Percentiles rank a stretch among this genome's conserved stretches.
Conservation (phyloP, 1,284 basidiomycete genomes). For the Boletus hoseneyae region DNA sequence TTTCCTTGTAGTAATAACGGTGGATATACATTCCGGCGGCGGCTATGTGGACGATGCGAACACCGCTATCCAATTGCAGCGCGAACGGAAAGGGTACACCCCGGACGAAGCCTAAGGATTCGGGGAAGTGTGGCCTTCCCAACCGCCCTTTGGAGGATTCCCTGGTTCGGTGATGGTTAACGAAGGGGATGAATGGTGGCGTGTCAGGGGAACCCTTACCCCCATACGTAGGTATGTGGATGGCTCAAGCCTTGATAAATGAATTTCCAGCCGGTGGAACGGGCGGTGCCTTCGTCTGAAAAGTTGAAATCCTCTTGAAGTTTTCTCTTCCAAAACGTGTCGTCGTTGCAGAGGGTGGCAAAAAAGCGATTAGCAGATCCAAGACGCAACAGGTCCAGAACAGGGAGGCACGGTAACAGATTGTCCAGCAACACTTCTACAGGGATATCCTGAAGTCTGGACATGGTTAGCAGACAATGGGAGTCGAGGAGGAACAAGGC, state of each 20-base stretch:
- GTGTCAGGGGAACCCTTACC: conserved; percentile 43
- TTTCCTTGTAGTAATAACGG: conserved; percentile 1
- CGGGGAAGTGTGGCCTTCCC: conserved; percentile 44
- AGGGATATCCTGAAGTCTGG: conserved; percentile 51
- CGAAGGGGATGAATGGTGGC: neutral
- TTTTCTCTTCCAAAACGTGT: conserved; percentile 76
- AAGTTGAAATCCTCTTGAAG: conserved; percentile 78
- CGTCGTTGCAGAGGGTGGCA: conserved; percentile 59
- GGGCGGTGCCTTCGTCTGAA: conserved; percentile 60
- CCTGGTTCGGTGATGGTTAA: conserved; percentile 36
- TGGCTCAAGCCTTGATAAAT: conserved; percentile 67
- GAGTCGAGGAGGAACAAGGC: conserved; percentile 3
- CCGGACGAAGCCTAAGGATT: conserved; percentile 30
- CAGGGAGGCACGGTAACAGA: conserved; percentile 57
- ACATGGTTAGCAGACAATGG: conserved; percentile 22
- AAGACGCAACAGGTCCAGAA: conserved; percentile 59
- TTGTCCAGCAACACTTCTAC: conserved; percentile 74
- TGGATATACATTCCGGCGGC: conserved; percentile 74
- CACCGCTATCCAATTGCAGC: conserved; percentile 48
- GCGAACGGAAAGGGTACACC: conserved; percentile 62
- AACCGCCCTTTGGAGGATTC: conserved; percentile 57
- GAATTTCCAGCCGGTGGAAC: conserved; percentile 73
- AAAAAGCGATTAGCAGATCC: conserved; percentile 58
- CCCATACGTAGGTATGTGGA: conserved; percentile 77
- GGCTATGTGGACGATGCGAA: conserved; percentile 68